Conservation (phyloP, 306 rosid genomes). For the Casuarina glauca region DNA sequence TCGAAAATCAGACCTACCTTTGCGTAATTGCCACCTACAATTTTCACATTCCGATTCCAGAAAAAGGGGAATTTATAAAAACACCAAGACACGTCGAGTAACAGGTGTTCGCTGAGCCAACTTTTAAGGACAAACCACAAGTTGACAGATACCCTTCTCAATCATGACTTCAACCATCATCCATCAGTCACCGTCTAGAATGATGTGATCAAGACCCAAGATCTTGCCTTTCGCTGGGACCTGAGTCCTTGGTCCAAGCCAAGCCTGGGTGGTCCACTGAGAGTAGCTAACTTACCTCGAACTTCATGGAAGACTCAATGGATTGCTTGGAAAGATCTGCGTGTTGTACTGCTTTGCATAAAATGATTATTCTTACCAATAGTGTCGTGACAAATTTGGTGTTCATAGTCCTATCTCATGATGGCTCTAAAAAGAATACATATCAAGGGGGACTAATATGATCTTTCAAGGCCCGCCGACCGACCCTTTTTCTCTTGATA, state of each 20-base stretch:
- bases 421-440: constrained; percentile 8
- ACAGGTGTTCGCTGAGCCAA: too few relatives aligned
- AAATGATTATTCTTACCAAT: not conserved
- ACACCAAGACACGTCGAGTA: too few relatives aligned
- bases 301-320: not conserved
- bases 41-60: too few relatives aligned
- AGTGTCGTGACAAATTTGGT: not conserved
- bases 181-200: too few relatives aligned
- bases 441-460: not conserved
- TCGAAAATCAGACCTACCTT: not conserved
- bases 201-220: too few relatives aligned
- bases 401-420: not conserved
- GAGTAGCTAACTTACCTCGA: not conserved
- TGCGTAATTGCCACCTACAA: not conserved
- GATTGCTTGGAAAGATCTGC: not conserved
- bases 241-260: too few relatives aligned
- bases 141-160: too few relatives aligned
- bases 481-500: constrained; percentile 27
- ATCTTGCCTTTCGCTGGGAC: too few relatives aligned
- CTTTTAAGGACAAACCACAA: too few relatives aligned
- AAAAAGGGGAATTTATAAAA: too few relatives aligned
- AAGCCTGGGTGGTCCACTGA: too few relatives aligned
- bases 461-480: constrained; percentile 19
- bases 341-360: not conserved
- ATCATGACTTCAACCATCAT: too few relatives aligned